Evolutionary conservation across 1,284 basidiomycete species (phyloP).

Genomic region (Inonotus hispidus): DNA sequence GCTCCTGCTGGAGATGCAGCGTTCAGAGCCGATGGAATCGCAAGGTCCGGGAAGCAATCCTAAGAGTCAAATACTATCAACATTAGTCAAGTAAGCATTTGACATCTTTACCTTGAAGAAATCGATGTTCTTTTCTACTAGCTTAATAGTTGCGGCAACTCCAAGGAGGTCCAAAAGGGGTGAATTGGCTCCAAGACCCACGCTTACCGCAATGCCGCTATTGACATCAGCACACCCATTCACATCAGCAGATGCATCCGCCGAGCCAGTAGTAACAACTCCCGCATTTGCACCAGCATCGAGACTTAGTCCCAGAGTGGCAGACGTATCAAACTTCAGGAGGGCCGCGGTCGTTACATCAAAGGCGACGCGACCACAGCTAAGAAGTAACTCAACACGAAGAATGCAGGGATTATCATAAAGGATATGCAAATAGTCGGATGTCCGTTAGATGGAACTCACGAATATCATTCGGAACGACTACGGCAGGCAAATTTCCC

Average conservation of each 20-base stretch:
- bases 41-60: background rate
- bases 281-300: conserved; percentile 22
- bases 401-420: no score
- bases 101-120: conserved; percentile 6
- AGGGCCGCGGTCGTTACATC: conserved; percentile 35
- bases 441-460: conserved; percentile 22
- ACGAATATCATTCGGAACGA: conserved; percentile 32
- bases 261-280: conserved; percentile 5
- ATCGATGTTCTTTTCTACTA: conserved; percentile 13
- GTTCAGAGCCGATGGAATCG: background rate
- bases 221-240: conserved; percentile 12
- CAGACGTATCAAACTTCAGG: conserved; percentile 41
- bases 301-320: conserved; percentile 33
- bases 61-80: background rate
- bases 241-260: background rate
- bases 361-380: conserved; percentile 39
- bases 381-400: conserved; percentile 23
- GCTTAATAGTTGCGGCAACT: background rate
- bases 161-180: conserved; percentile 9
- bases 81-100: no score
- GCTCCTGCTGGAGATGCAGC: no score
- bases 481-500: conserved; percentile 18
- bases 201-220: conserved; percentile 8
- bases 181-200: background rate
- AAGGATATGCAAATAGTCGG: no score